Evolutionary conservation across 225 moss, liverwort and hornwort species (phyloP).

Genomic region (Pseudisothecium myosuroides): DNA sequence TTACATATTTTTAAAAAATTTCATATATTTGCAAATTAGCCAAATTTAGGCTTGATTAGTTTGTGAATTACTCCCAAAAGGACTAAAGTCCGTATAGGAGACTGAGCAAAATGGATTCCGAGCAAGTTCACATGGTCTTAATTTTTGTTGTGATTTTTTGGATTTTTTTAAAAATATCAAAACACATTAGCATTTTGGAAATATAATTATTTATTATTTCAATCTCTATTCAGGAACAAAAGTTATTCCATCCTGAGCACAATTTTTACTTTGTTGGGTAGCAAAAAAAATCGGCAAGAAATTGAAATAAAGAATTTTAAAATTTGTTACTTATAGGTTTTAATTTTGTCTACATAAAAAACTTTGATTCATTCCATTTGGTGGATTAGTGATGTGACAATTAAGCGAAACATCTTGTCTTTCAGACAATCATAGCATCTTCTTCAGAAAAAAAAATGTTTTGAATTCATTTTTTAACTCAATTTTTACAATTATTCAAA

Average conservation of each 20-base stretch:
- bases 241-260: background rate
- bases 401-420: background rate
- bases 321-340: background rate
- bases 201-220: background rate
- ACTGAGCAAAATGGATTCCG: background rate
- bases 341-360: background rate
- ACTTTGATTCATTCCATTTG: background rate
- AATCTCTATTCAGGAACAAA: accelerated
- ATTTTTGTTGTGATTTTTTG: background rate
- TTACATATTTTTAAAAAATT: background rate
- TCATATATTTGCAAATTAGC: background rate
- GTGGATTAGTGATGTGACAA: background rate
- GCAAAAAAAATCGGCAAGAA: background rate
- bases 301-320: background rate
- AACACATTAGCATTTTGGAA: accelerated
- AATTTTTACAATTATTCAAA: background rate
- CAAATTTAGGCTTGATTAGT: background rate
- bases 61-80: background rate
- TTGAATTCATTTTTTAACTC: accelerated
- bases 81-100: too few species aligned
- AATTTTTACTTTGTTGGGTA: accelerated
- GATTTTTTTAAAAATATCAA: background rate
- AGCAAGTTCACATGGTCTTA: accelerated
- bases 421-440: accelerated
- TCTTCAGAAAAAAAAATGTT: background rate